These are phyloP conservation scores for Panellus pusillus DNA, from an alignment of 768 basidiomycete genomes.

Conservation along the genomic window DNA sequence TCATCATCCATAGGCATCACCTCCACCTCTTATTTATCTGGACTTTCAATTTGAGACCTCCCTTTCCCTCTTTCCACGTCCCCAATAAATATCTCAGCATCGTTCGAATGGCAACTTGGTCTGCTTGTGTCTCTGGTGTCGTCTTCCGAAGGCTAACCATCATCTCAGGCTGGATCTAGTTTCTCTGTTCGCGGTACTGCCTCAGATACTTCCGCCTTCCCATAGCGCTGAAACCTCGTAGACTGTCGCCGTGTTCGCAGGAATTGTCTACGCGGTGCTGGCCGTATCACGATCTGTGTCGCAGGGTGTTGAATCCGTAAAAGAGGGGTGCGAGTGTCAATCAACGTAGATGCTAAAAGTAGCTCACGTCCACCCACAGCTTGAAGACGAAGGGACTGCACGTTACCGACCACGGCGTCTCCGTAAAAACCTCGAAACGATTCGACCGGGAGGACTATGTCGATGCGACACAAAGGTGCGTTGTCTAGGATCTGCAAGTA, in stretches of 20 bases:
- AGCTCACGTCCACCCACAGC: conserved; percentile 29
- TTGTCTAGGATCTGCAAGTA: background rate
- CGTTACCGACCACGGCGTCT: conserved; percentile 59
- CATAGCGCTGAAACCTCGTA: conserved; percentile 19
- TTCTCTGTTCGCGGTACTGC: conserved; percentile 3
- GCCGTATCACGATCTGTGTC: conserved; percentile 39
- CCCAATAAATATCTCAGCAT: too few species aligned
- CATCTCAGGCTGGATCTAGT: conserved; percentile 10
- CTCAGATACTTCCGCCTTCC: background rate
- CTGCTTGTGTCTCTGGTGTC: background rate
- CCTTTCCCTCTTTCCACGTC: too few species aligned
- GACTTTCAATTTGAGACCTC: too few species aligned
- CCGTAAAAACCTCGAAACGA: conserved; percentile 61
- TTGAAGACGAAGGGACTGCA: conserved; percentile 58
- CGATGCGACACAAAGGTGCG: conserved; percentile 72
- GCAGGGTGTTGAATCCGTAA: conserved; percentile 46
- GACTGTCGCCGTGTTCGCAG: conserved; percentile 51
- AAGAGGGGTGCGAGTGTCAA: conserved; percentile 48
- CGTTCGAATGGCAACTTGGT: too few species aligned
- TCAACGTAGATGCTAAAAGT: background rate
- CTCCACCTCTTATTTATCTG: too few species aligned
- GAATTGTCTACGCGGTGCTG: conserved; percentile 43
- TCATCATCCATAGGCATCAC: too few species aligned
- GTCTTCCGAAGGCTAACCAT: background rate
- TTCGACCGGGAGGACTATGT: conserved; percentile 66